Evolutionary conservation across 176 grass and related monocot genomes (phyloP).

Genomic region (Rhynchospora pubera): DNA sequence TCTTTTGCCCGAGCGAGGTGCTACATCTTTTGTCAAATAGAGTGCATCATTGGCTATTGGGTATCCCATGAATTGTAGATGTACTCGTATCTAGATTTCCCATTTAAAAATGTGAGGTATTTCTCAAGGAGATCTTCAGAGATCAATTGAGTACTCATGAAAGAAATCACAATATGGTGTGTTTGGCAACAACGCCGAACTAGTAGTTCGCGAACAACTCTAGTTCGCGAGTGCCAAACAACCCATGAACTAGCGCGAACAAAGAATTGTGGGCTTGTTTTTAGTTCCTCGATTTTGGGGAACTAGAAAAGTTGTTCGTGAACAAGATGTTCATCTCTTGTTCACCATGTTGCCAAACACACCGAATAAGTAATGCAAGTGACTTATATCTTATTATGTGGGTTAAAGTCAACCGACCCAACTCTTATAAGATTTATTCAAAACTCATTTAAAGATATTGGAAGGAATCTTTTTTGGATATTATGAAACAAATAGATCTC

Average conservation of each 20-base stretch:
- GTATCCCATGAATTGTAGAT: constrained; percentile 79
- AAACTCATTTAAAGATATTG: background rate
- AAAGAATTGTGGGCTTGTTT: too few relatives aligned
- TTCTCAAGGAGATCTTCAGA: background rate
- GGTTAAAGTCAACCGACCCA: background rate
- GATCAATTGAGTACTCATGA: background rate
- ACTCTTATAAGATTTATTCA: background rate
- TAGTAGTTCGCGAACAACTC: too few relatives aligned
- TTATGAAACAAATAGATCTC: too few relatives aligned
- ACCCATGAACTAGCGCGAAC: too few relatives aligned
- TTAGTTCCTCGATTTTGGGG: too few relatives aligned
- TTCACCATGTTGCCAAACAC: too few relatives aligned
- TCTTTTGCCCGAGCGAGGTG: constrained; percentile 45
- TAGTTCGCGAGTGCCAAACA: too few relatives aligned
- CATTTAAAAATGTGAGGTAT: background rate
- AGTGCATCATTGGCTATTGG: constrained; percentile 88
- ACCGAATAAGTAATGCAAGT: background rate
- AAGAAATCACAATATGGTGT: background rate
- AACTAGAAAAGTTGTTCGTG: too few relatives aligned
- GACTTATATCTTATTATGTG: background rate
- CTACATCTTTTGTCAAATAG: constrained; percentile 53
- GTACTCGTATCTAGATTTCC: constrained; percentile 78
- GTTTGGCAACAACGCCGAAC: too few relatives aligned
- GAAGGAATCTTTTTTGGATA: background rate
- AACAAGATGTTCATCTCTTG: too few relatives aligned